A percentile compares a stretch with the other conserved stretches of the same genome.
Conservation (phyloP, 108 stramenopile genomes). For the Fistulifera solaris region DNA sequence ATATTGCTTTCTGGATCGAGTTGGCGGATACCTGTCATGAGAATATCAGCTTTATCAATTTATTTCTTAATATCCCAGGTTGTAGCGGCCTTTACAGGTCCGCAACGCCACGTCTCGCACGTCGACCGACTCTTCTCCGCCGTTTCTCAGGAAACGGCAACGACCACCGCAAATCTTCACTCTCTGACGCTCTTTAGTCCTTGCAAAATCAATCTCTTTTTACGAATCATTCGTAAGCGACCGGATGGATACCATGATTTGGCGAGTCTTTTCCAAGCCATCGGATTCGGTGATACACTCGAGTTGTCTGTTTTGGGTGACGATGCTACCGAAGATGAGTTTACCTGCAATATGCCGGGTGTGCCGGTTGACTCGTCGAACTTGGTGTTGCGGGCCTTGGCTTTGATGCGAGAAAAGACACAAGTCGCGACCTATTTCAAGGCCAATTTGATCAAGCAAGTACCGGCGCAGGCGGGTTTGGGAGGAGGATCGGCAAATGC, state of each 20-base stretch:
- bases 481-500: conserved; percentile 93
- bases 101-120: too few species aligned
- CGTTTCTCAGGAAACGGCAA: too few species aligned
- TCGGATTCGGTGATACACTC: conserved; percentile 89
- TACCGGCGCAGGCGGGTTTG: conserved; percentile 90
- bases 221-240: conserved; percentile 89
- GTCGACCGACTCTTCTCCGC: too few species aligned
- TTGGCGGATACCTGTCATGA: too few species aligned
- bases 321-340: conserved; percentile 41
- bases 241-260: conserved; percentile 91
- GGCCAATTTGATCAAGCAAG: conserved; percentile 80
- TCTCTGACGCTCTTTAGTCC: conserved; percentile 75
- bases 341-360: conserved; percentile 85
- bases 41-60: too few species aligned
- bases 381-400: conserved; percentile 81
- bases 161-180: too few species aligned
- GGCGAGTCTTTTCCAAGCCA: conserved; percentile 90
- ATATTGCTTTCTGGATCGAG: too few species aligned
- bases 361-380: conserved; percentile 83
- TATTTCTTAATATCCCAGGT: too few species aligned
- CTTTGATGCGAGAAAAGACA: conserved; percentile 82
- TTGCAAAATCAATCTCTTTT: conserved; percentile 94
- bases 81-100: too few species aligned
- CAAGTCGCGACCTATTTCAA: conserved; percentile 30
- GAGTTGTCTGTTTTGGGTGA: conserved; percentile 31